Evolutionary conservation across 257 asterid genomes (phyloP), one percentile per base, ranked within the genome.

Genomic region (Galeopsis tetrahit): DNA sequence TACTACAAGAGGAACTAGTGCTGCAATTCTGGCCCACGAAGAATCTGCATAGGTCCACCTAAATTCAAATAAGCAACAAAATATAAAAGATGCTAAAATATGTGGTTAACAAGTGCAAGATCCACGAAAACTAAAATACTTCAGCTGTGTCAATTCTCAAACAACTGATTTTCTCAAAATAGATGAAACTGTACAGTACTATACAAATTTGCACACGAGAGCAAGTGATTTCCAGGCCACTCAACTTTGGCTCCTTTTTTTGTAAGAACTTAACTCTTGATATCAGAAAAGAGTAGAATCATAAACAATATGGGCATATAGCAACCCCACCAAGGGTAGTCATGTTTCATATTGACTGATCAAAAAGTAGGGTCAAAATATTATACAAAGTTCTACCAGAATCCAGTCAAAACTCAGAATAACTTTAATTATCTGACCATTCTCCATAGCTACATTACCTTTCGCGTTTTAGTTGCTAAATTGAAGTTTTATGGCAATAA

Each of bases 21-120:
- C 97, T 43, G 99, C 99, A 66, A 94, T 88, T 63, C 99, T 89
- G 62, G 97, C 97, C 99, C 99, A 94, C 38, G 99, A 91, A 77
- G 96, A 77, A 88, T 94, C 99, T 81, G 90, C 96, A 82, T 94
- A 94, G 78, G 97, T 91, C 99, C 99, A 94, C 97, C 98, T 94
- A 86, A 84, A 82, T 84, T 82, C 87, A 87, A 83, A 88, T 74
- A 77, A 88, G 86, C 82, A 78, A 78, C 77, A 78, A 80, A 64
- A 80, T 74, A 55, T 80, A 82, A 74, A 71, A 42, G 69, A 74
- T 74, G 81, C 75, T 70, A 65, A 74, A 74, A 52, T 5, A 66
- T 33, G 67, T 68, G 64, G 68, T 33, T 32, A n/a, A 43, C 38
- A 66, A 42, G 60, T 51, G 65, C 63, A 57, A 39, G 14, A 32